Evolutionary conservation across 2,329 filamentous ascomycete genomes (phyloP).

Genomic region (Neoarthrinium moseri): DNA sequence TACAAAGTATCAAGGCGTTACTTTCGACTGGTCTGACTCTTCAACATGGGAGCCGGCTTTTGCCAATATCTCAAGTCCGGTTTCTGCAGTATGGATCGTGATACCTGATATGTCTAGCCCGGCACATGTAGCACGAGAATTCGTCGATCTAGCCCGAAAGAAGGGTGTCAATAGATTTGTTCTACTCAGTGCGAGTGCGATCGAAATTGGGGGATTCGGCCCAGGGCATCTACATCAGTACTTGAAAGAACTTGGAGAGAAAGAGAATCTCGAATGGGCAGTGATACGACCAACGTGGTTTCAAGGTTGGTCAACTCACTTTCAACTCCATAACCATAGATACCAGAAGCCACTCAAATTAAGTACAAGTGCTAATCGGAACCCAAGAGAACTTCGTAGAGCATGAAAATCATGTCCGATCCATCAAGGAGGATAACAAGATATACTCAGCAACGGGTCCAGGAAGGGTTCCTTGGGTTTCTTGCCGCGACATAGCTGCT

Average conservation of each 20-base stretch:
- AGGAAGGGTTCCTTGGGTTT: constrained; percentile 46
- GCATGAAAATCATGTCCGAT: constrained; percentile 14
- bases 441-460: constrained; percentile 30
- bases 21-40: constrained; percentile 45
- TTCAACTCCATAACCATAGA: background rate
- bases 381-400: constrained; percentile 4
- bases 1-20: constrained; percentile 20
- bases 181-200: constrained; percentile 36
- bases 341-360: background rate
- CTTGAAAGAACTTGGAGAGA: constrained; percentile 32
- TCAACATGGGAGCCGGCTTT: constrained; percentile 37
- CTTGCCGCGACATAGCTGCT: constrained; percentile 44
- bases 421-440: constrained; percentile 25
- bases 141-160: constrained; percentile 38
- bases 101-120: constrained; percentile 31
- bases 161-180: constrained; percentile 42
- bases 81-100: constrained; percentile 41
- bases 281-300: constrained; percentile 49
- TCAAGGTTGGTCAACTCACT: constrained; percentile 22
- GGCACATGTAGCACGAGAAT: constrained; percentile 32
- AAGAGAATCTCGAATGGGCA: constrained; percentile 37
- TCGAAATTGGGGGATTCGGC: constrained; percentile 32
- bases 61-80: constrained; percentile 12
- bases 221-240: constrained; percentile 37
- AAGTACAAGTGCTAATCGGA: constrained; percentile 14